Evolutionary conservation across 352 stramenopile genomes (phyloP).

Genomic region (Thalassiosira livingstoniorum): DNA sequence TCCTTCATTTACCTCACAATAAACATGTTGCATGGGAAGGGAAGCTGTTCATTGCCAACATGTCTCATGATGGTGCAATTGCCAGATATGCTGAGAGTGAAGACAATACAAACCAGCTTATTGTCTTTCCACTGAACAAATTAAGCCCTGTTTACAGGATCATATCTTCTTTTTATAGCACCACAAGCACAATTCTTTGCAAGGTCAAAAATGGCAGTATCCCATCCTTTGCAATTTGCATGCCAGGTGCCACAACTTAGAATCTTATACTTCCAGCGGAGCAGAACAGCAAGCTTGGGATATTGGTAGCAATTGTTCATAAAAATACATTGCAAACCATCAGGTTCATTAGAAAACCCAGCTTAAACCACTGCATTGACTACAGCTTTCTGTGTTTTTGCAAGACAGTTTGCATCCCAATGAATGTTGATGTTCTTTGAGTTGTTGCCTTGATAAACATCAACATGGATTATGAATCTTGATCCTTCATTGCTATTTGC

Average conservation of each 20-base stretch:
- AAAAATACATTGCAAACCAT: conserved; percentile 3
- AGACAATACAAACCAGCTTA: neutral
- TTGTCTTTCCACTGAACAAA: conserved; percentile 1
- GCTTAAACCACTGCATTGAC: neutral
- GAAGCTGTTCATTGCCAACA: neutral
- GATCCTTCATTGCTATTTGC: neutral
- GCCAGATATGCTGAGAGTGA: neutral
- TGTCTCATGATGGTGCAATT: neutral
- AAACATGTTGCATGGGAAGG: neutral
- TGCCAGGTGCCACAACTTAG: too few relatives aligned
- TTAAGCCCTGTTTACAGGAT: neutral
- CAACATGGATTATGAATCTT: conserved; percentile 23
- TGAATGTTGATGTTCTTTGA: conserved; percentile 2
- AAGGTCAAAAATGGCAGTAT: neutral
- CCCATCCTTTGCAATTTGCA: too few relatives aligned
- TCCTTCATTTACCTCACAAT: neutral
- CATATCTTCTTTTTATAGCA: neutral
- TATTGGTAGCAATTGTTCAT: conserved; percentile 18
- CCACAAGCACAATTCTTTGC: neutral
- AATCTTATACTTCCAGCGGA: conserved; percentile 6
- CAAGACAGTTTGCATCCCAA: neutral
- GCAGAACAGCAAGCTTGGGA: conserved; percentile 17
- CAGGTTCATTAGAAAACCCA: neutral
- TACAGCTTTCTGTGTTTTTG: neutral
- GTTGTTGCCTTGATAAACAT: conserved; percentile 36